Evolutionary conservation across 1,139 yeast species (phyloP).

Genomic region (Magnusiomyces tetraspermus): DNA sequence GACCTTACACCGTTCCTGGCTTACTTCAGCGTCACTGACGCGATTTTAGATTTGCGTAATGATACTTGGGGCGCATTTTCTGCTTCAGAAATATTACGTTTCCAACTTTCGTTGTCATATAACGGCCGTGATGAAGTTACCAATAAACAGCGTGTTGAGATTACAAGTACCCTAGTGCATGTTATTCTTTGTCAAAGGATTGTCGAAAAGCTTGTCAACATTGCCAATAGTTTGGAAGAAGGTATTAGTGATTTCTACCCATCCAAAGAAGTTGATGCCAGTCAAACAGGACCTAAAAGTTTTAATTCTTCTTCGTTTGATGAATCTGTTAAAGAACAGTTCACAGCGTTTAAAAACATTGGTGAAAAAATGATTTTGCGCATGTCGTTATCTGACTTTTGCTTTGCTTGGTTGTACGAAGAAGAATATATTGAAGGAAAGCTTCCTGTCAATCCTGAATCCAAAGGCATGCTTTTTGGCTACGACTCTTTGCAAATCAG

Average conservation of each 20-base stretch:
- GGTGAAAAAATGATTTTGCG: slow-evolving; percentile 38
- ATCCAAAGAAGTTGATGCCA: background rate
- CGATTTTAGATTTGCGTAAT: slow-evolving; percentile 9
- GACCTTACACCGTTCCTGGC: slow-evolving; percentile 7
- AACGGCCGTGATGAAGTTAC: slow-evolving; percentile 9
- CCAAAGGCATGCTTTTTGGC: slow-evolving; percentile 67
- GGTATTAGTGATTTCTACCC: slow-evolving; percentile 11
- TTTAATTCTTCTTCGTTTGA: background rate
- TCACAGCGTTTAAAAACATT: slow-evolving; percentile 16
- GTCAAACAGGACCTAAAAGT: background rate
- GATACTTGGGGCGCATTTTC: slow-evolving; percentile 14
- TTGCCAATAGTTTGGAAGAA: slow-evolving; percentile 16
- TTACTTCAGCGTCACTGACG: slow-evolving; percentile 9
- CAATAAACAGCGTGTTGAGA: slow-evolving; percentile 16
- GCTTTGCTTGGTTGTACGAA: slow-evolving; percentile 68
- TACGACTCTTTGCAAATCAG: slow-evolving; percentile 40
- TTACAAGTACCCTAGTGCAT: slow-evolving; percentile 21
- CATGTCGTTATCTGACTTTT: slow-evolving; percentile 54
- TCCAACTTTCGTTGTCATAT: slow-evolving; percentile 10
- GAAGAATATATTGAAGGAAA: slow-evolving; percentile 23
- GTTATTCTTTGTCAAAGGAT: slow-evolving; percentile 22
- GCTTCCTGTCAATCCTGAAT: slow-evolving; percentile 30
- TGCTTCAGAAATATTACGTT: slow-evolving; percentile 15
- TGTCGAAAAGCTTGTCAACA: slow-evolving; percentile 16
- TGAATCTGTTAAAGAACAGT: slow-evolving; percentile 8